Conservation (phyloP, 75 land plant species). For the Sequoia sempervirens region DNA sequence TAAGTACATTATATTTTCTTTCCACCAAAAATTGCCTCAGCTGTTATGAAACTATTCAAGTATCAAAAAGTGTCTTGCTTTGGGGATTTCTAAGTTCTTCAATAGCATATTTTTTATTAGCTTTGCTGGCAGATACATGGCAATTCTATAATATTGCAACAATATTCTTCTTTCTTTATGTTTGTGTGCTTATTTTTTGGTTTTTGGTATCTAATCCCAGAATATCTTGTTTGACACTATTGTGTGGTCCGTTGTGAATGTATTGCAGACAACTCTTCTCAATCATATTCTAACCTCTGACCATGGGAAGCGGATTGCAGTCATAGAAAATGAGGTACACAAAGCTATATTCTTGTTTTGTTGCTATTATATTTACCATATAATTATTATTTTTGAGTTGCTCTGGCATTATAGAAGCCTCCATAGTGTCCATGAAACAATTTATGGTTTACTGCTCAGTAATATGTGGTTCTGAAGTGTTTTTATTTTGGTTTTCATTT, state of each 20-base stretch:
- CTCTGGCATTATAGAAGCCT: neutral
- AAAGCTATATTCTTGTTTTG: neutral
- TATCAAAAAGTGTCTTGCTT: neutral
- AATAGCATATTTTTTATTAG: neutral
- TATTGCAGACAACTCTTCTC: slow-evolving; percentile 82
- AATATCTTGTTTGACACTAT: neutral
- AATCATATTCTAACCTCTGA: slow-evolving; percentile 94
- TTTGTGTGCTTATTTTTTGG: neutral
- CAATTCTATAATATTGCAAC: neutral
- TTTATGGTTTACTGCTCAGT: neutral
- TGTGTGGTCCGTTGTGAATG: neutral
- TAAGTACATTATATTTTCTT: neutral
- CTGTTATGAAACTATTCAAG: neutral
- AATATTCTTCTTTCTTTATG: neutral
- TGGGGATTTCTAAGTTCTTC: neutral
- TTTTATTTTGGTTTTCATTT: slow-evolving; percentile 1
- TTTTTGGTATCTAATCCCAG: neutral
- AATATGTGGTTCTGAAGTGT: neutral
- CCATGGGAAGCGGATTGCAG: slow-evolving; percentile 95
- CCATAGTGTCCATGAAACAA: neutral
- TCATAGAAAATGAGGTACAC: slow-evolving; percentile 97
- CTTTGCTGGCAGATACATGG: neutral
- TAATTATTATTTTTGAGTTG: neutral
- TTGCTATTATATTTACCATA: neutral
- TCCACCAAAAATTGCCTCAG: neutral